These are phyloP conservation scores for Silene uniflora DNA, from an alignment of 148 eudicot species.

Conservation along the genomic window DNA sequence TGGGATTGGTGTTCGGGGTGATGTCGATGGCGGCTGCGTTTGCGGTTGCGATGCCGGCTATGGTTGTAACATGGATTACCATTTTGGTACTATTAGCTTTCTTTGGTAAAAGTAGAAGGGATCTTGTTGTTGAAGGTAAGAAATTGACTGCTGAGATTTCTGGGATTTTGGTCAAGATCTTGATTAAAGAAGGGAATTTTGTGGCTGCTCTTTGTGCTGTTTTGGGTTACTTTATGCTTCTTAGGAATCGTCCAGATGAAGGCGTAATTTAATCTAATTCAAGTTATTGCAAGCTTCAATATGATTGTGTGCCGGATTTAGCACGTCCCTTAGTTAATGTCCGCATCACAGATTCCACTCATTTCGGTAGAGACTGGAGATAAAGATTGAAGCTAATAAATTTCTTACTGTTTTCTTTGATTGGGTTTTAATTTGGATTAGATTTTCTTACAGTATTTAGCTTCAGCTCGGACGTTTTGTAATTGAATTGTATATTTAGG, in stretches of 20 bases:
- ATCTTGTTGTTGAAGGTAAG: constrained; percentile 43
- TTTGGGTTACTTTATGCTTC: constrained; percentile 58
- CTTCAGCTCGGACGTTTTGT: no score
- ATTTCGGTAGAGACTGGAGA: no score
- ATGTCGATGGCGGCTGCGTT: constrained; percentile 68
- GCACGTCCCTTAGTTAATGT: no score
- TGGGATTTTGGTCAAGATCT: constrained; percentile 40
- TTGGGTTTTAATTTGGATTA: no score
- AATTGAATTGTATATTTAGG: no score
- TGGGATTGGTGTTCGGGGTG: constrained; percentile 62
- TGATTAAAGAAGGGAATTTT: constrained; percentile 70
- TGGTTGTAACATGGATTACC: constrained; percentile 59
- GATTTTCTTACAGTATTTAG: no score
- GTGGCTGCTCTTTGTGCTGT: constrained; percentile 72
- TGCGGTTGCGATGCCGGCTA: constrained; percentile 64
- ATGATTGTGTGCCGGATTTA: no score
- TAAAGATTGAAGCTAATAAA: no score
- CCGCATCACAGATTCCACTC: no score
- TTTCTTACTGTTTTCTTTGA: no score
- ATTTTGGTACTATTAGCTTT: constrained; percentile 45
- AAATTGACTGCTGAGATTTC: constrained; percentile 55
- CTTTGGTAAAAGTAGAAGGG: constrained; percentile 32
- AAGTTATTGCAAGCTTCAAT: no score
- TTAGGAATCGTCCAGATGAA: constrained; percentile 17
- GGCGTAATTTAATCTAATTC: no score